Base-by-base conservation (phyloP, 805 yeast genomes). In the Ogataea kodamae region DNA sequence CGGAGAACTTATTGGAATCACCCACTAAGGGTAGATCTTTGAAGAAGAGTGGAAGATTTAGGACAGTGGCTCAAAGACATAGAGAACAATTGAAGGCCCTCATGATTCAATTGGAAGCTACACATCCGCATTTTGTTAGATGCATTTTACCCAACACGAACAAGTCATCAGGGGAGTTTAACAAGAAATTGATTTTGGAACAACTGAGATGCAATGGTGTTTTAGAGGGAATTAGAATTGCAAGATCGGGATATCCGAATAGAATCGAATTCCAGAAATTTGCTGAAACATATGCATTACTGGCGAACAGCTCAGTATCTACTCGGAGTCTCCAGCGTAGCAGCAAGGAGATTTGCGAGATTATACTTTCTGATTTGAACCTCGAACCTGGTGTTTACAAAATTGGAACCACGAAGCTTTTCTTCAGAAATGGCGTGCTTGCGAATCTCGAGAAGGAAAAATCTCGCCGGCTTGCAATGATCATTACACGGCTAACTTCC, bases 121-220 rank as follows among this genome's bases (percentile, higher is more conserved):
- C 98, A 0, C 88, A 85, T 52, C 99, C 99, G 2, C 97, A 92
- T 57, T 92, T 92, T 55, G 97, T 92, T 15, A 76, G 99, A 48
- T 92, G 99, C 58, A 92, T 92, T 28, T 65, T 92, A 28, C 99
- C 99, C 6, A 92, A 92, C 54, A 74, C 76, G 40, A 65, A 72
- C 27, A 89, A 90, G 54, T 68, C 68, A 31, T 77, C 96, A 0
- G 74, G 74, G 25, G 64, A 67, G 22, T 83, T 92, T 50, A 87
- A 86, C 49, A 86, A 81, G 47, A 63, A 62, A 18, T 63, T 92
- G 15, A 95, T 92, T 6, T 64, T 92, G 27, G 90, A 84, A 33
- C 99, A 92, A 61, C 67, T 92, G 42, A 70, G 96, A 43, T 92
- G 97, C 54, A 92, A 92, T 54, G 99, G 99, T 72, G 99, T 92